A percentile compares a stretch with the other conserved stretches of the same genome.
Evolutionary conservation across 2,329 filamentous ascomycete species (phyloP).

Genomic region (Trichophyton verrucosum): DNA sequence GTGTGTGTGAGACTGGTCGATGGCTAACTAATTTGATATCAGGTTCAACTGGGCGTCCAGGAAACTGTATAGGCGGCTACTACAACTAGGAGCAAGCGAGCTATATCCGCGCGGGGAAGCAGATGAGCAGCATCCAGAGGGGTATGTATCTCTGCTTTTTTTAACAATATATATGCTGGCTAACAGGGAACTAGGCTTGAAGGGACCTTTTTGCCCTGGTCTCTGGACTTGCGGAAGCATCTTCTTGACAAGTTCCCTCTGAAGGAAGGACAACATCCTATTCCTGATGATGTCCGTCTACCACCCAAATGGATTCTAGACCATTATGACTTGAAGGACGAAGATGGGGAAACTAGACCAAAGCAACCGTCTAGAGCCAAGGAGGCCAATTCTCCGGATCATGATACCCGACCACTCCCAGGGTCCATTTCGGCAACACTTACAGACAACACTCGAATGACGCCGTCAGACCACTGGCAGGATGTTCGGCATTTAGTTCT

Average conservation of each 20-base stretch:
- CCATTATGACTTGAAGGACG: not conserved
- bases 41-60: constrained; percentile 89
- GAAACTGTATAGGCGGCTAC: constrained; percentile 71
- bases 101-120: constrained; percentile 72
- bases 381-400: constrained; percentile 3
- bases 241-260: constrained; percentile 59
- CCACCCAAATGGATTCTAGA: constrained; percentile 58
- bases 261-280: constrained; percentile 51
- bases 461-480: constrained; percentile 71
- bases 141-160: constrained; percentile 40
- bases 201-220: constrained; percentile 70
- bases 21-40: constrained; percentile 3
- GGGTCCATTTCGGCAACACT: constrained; percentile 47
- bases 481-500: constrained; percentile 76
- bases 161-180: not conserved
- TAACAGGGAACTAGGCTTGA: constrained; percentile 49
- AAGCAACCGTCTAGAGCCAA: not conserved
- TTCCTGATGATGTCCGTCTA: constrained; percentile 61
- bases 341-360: not conserved
- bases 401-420: constrained; percentile 46
- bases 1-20: not conserved
- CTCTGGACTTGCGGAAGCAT: constrained; percentile 51
- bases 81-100: constrained; percentile 68
- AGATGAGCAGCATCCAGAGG: constrained; percentile 87
- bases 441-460: constrained; percentile 57